Conservation (phyloP, 2,329 filamentous ascomycete genomes). For the Alternaria sp. region DNA sequence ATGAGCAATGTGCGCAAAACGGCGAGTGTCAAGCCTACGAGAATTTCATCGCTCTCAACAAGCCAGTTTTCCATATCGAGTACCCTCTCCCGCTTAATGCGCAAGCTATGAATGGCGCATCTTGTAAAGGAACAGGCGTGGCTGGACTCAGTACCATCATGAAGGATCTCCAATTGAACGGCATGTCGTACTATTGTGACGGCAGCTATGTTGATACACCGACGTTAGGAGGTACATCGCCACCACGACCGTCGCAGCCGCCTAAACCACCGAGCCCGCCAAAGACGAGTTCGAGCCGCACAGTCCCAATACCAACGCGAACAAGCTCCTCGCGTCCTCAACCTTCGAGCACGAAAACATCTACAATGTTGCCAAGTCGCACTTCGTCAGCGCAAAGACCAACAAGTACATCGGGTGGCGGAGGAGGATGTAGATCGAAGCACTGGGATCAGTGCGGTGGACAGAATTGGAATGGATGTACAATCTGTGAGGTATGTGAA, state of each 20-base stretch:
- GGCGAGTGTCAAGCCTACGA: slow-evolving; percentile 35
- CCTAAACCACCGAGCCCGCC: slow-evolving; percentile 8
- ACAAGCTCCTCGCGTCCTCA: background rate
- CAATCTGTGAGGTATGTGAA: slow-evolving; percentile 36
- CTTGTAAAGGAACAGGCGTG: slow-evolving; percentile 54
- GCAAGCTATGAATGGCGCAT: slow-evolving; percentile 7
- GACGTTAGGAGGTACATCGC: slow-evolving; percentile 30
- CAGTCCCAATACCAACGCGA: slow-evolving; percentile 1
- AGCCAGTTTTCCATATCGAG: slow-evolving; percentile 47
- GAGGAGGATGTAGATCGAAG: slow-evolving; percentile 31
- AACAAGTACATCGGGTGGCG: slow-evolving; percentile 32
- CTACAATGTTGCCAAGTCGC: background rate
- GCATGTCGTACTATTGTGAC: slow-evolving; percentile 65
- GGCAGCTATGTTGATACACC: slow-evolving; percentile 41
- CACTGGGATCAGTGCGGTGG: slow-evolving; percentile 46
- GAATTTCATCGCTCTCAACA: slow-evolving; percentile 36
- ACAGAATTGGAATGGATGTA: slow-evolving; percentile 42
- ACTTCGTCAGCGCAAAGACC: slow-evolving; percentile 20
- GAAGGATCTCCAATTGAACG: slow-evolving; percentile 69
- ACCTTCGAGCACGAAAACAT: background rate
- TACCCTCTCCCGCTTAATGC: slow-evolving; percentile 51
- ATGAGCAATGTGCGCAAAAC: slow-evolving; percentile 42
- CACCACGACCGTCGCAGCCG: background rate
- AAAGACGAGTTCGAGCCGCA: slow-evolving; percentile 6
- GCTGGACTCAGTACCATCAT: slow-evolving; percentile 68